phyloP scores from a whole-genome alignment of 2,329 filamentous ascomycete genomes.

The Talaromyces marneffei region DNA sequence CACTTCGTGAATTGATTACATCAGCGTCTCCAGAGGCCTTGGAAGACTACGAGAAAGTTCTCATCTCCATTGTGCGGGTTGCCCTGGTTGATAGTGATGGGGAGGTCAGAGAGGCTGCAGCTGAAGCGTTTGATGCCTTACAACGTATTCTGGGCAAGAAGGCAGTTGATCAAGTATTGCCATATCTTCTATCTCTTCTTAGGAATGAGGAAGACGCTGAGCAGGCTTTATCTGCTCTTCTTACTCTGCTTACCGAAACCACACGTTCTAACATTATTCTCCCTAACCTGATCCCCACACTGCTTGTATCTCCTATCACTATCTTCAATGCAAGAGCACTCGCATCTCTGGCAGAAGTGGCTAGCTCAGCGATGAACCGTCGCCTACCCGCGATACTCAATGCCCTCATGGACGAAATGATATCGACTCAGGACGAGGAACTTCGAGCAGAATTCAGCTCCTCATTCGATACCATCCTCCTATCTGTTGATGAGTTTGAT shows the following conservation, averaged over 20 bases:
- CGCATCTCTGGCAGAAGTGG: slow-evolving; percentile 87
- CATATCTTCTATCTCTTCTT: slow-evolving; percentile 83
- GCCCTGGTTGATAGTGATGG: slow-evolving; percentile 84
- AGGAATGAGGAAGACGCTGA: slow-evolving; percentile 80
- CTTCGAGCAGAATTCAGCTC: slow-evolving; percentile 67
- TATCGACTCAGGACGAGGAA: slow-evolving; percentile 64
- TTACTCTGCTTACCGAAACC: slow-evolving; percentile 89
- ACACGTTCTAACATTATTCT: slow-evolving; percentile 94
- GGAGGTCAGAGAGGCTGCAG: slow-evolving; percentile 89
- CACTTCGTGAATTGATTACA: slow-evolving; percentile 84
- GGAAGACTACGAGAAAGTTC: slow-evolving; percentile 88
- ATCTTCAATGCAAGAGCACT: slow-evolving; percentile 92
- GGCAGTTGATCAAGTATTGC: slow-evolving; percentile 90
- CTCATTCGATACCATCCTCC: slow-evolving; percentile 82
- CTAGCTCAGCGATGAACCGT: slow-evolving; percentile 82
- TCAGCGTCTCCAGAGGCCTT: slow-evolving; percentile 83
- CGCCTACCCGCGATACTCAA: slow-evolving; percentile 86
- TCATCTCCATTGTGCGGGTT: slow-evolving; percentile 89
- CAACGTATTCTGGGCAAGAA: slow-evolving; percentile 92
- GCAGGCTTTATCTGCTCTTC: slow-evolving; percentile 83
- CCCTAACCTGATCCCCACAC: slow-evolving; percentile 88
- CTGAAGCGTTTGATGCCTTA: slow-evolving; percentile 92
- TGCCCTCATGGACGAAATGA: slow-evolving; percentile 86
- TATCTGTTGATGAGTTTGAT: slow-evolving; percentile 93
- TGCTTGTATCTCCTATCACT: slow-evolving; percentile 83